Percentiles rank a stretch among this genome's conserved stretches.
phyloP scores from a whole-genome alignment of 495 filamentous ascomycete genomes.

The Podospora pseudopauciseta region DNA sequence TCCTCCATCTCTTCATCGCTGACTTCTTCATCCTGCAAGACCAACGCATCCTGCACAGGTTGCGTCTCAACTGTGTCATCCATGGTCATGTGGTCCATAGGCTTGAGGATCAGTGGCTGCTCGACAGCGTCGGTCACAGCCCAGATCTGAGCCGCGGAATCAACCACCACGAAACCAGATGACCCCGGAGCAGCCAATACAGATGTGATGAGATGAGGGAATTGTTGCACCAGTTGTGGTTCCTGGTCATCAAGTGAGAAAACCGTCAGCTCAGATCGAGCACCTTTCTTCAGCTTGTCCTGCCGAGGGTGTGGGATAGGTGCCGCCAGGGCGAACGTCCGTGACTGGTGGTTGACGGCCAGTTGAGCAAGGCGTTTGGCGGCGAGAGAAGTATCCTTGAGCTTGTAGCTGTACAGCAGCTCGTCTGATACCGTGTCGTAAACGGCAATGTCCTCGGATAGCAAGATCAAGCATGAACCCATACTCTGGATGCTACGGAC shows the following conservation, averaged over 20 bases:
- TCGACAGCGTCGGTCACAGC: constrained; percentile 49
- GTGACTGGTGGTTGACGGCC: constrained; percentile 53
- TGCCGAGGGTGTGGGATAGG: constrained; percentile 33
- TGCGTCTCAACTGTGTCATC: constrained; percentile 21
- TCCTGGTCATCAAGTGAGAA: constrained; percentile 49
- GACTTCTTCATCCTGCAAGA: constrained; percentile 47
- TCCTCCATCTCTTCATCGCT: constrained; percentile 44
- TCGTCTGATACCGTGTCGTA: constrained; percentile 64
- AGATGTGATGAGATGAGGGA: constrained; percentile 51
- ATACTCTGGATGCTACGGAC: constrained; percentile 57
- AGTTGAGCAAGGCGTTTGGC: constrained; percentile 54
- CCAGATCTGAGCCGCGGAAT: constrained; percentile 56
- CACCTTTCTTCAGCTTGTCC: constrained; percentile 27
- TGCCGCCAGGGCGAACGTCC: constrained; percentile 57
- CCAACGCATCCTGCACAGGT: constrained; percentile 21
- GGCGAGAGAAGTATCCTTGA: constrained; percentile 29
- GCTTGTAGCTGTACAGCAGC: constrained; percentile 48
- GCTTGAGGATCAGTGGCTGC: constrained; percentile 46
- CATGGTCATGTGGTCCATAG: constrained; percentile 46
- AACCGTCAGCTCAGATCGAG: constrained; percentile 50
- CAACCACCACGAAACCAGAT: constrained; percentile 59
- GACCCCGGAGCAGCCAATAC: constrained; percentile 51
- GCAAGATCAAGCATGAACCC: constrained; percentile 56
- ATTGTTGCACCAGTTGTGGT: constrained; percentile 46
- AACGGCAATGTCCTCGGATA: constrained; percentile 60